Evolutionary conservation across 2,329 filamentous ascomycete species (phyloP), one percentile per base, ranked within the genome.

Genomic region (Penicillium polonicum): DNA sequence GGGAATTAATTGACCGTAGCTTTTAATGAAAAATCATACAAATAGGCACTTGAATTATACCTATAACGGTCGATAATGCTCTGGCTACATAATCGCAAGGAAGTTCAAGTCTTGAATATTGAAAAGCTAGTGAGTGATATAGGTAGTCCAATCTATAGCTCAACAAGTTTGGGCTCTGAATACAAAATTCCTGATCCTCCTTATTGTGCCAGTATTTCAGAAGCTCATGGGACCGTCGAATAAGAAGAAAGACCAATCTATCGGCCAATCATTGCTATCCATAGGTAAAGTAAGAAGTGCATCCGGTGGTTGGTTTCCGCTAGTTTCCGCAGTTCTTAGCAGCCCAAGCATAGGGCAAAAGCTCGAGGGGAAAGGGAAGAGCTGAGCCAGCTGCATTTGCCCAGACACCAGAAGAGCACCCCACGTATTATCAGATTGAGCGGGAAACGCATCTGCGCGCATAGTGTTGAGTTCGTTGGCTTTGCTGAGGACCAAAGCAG

Each of bases 211-310:
- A 3, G 1, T 27, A 29, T 29, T 19, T 50, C 25, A 55, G 17
- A 36, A 13, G 7, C 38, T 42, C 38, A 43, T 50, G 10, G 12
- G 27, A 12, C 21, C 12, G 12, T 55, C 52, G 36, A 49, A 49
- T 15, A 55, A 25, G 7, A 55, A 55, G 21, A 43, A 43, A 19
- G 52, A 49, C 52, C 52, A 55, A 21, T 55, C 52, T 15, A 55
- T 31, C 15, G 52, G 52, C 52, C 52, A 55, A 50, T 55, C 52
- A 21, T 43, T 46, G 23, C 19, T 43, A 21, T 55, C 29, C 23
- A 21, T 35, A 9, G 52, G 23, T 5, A 50, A 27, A 4, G 21
- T 7, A 17, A 39, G 19, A 27, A 43, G 15, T 3, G n/a, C 7
- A 10, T 29, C 21, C 4, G 31, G 27, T 13, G 17, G 4, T 9